phyloP scores from a whole-genome alignment of 2,329 filamentous ascomycete genomes.

The Paracorniculantispora psalliotae region DNA sequence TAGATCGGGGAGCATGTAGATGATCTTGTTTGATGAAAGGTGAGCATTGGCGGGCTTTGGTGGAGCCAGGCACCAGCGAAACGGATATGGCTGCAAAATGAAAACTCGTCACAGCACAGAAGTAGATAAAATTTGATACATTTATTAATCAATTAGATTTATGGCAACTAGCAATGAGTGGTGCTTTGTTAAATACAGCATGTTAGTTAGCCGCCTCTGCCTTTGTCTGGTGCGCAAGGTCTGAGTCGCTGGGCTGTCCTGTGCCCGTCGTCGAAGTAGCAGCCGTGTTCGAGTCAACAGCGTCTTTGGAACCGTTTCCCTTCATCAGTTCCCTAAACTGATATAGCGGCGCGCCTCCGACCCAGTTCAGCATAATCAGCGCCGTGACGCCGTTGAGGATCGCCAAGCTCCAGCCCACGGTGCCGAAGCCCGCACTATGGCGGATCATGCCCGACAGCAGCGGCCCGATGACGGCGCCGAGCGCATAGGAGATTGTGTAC shows the following conservation, averaged over 20 bases:
- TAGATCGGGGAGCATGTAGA: too few species aligned
- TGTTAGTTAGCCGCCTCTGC: background rate
- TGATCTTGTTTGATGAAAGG: too few species aligned
- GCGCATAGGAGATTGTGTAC: slow-evolving; percentile 32
- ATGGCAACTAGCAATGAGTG: too few species aligned
- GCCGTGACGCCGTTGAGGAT: slow-evolving; percentile 25
- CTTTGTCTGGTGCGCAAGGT: background rate
- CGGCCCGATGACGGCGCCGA: slow-evolving; percentile 28
- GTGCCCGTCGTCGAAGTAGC: too few species aligned
- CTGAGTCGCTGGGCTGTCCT: too few species aligned
- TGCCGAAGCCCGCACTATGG: slow-evolving; percentile 28
- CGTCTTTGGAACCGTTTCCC: background rate
- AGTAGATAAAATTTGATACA: too few species aligned
- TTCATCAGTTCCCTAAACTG: background rate
- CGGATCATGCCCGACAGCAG: slow-evolving; percentile 31
- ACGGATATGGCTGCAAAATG: too few species aligned
- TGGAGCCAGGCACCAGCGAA: background rate
- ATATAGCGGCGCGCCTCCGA: slow-evolving; percentile 20
- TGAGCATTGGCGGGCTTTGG: background rate
- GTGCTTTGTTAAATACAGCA: too few species aligned
- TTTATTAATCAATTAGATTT: too few species aligned
- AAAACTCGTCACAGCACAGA: too few species aligned
- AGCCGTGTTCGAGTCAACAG: background rate
- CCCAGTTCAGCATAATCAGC: slow-evolving; percentile 24
- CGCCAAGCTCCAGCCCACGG: slow-evolving; percentile 29